Conservation (phyloP, 2,329 filamentous ascomycete genomes). For the Alternaria consortialis region DNA sequence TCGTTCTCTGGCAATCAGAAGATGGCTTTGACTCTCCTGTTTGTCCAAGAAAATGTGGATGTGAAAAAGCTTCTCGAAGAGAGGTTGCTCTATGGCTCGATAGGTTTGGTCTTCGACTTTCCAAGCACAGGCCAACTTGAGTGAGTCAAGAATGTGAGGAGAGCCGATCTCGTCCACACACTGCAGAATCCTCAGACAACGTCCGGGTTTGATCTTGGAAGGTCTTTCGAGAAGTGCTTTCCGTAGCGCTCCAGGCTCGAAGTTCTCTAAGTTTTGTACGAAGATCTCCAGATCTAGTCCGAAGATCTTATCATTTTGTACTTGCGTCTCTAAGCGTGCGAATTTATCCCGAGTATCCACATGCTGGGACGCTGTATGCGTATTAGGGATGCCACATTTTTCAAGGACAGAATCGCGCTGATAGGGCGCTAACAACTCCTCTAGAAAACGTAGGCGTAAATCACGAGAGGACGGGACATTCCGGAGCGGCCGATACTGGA, state of each 20-base stretch:
- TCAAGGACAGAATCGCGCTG: constrained; percentile 10
- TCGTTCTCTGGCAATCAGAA: constrained; percentile 7
- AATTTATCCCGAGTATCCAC: not conserved
- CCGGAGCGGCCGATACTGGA: not conserved
- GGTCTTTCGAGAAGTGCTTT: constrained; percentile 1
- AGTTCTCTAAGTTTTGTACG: constrained; percentile 5
- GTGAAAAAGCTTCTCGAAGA: constrained; percentile 10
- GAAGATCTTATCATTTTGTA: not conserved
- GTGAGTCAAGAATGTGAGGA: constrained; percentile 10
- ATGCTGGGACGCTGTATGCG: not conserved
- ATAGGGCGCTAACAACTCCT: constrained; percentile 9
- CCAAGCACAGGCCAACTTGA: constrained; percentile 2
- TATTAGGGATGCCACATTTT: constrained; percentile 5
- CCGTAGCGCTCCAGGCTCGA: not conserved
- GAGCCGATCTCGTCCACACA: constrained; percentile 15
- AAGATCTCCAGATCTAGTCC: not conserved
- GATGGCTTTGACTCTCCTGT: constrained; percentile 11
- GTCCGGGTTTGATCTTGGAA: not conserved
- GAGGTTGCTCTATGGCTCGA: constrained; percentile 2
- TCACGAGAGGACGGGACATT: constrained; percentile 4
- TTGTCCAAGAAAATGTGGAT: constrained; percentile 14
- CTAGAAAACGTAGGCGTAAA: constrained; percentile 14
- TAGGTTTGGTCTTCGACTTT: not conserved
- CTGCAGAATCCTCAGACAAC: constrained; percentile 12
- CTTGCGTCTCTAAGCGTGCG: not conserved